Evolutionary conservation across 441 rosid genomes (phyloP), one percentile per base, ranked within the genome.

Genomic region (Cnidoscolus chayamansa): DNA sequence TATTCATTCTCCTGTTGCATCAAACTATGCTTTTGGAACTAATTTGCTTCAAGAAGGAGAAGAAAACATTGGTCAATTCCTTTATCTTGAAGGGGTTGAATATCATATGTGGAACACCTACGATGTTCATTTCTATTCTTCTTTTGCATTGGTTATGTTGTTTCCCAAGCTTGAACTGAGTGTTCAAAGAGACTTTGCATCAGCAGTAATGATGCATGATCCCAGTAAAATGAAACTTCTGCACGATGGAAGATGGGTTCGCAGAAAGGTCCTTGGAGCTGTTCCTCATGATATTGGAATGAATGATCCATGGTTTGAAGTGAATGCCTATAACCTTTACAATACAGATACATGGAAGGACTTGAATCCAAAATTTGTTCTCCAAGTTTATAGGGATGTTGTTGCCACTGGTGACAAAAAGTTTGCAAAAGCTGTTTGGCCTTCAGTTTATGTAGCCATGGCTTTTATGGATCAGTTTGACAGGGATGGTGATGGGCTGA

Each of bases 11-110:
- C 89, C 94, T 20, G 74, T 77, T 15, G 81, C 87, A 8, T 83
- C 90, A 1, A 88, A 83, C 76, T 88, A 97, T 66, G 95, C 97
- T 70, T 83, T 89, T 55, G 98, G 98, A 53, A 85, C 94, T 40
- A 86, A 92, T 77, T 73, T 94, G 84, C 98, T 94, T 35, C 86
- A 82, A 76, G 86, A 84, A 77, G 97, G 91, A 78, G 94, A 92
- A 81, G 98, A 94, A 79, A 92, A 92, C 82, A 86, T 92, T 1
- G 98, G 98, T 32, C 97, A 92, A 61, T 94, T 94, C 78, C 96
- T 94, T 62, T 92, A 94, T 73, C 86, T 92, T 7, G 98, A 94
- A 86, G 97, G 97, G 43, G 57, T 85, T 5, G 97, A 94, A 63
- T 94, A 90, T 73, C 91, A 68, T 49, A 92, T 94, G 97, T 94